Percentiles rank a stretch among this genome's conserved stretches.
Conservation (phyloP, 164 flowering plant species). For the Hamamelis virginiana region DNA sequence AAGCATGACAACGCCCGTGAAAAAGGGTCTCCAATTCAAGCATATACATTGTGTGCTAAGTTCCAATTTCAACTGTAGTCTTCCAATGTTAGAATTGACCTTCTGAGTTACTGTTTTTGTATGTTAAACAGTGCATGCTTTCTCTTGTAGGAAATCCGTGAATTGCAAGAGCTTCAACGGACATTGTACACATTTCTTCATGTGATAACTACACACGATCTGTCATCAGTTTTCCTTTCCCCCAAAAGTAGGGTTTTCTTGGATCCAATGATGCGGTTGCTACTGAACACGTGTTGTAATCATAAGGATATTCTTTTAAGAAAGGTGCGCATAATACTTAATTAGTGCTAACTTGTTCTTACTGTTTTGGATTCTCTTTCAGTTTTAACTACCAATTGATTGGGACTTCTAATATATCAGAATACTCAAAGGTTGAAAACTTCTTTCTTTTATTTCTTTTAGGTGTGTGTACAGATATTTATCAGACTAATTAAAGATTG, state of each 20-base stretch:
- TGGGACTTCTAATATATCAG: neutral
- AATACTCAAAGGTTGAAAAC: conserved; percentile 4
- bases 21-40: neutral
- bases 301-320: conserved; percentile 81
- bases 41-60: neutral
- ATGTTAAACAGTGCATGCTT: conserved; percentile 5
- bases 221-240: conserved; percentile 78
- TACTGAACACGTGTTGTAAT: conserved; percentile 62
- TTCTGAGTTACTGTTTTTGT: neutral
- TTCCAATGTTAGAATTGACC: no score
- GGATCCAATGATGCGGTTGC: conserved; percentile 75
- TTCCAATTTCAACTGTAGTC: neutral
- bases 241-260: conserved; percentile 67
- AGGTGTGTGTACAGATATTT: conserved; percentile 96
- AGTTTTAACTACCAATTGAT: neutral
- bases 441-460: conserved; percentile 17
- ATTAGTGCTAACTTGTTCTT: neutral
- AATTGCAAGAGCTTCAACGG: conserved; percentile 84
- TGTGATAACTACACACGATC: conserved; percentile 76
- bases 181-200: conserved; percentile 83
- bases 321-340: conserved; percentile 54
- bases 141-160: conserved; percentile 80
- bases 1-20: no score
- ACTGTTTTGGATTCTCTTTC: neutral
- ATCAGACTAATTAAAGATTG: conserved; percentile 87